Conservation (phyloP, 2,329 filamentous ascomycete genomes). For the Cladosporium sp. region DNA sequence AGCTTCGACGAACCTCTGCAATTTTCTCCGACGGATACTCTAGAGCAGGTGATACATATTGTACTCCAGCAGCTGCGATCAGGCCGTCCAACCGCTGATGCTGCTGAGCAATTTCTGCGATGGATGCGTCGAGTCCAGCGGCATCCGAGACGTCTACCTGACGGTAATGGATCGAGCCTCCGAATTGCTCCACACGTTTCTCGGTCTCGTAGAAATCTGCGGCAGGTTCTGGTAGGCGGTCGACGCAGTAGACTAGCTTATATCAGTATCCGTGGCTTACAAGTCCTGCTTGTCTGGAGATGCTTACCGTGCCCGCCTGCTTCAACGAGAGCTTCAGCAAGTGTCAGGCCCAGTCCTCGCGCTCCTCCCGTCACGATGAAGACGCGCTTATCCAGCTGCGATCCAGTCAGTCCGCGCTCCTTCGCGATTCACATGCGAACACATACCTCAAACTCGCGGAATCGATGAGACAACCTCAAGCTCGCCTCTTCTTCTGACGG, state of each 20-base stretch:
- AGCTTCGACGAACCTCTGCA: slow-evolving; percentile 24
- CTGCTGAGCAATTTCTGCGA: slow-evolving; percentile 26
- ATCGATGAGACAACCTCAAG: slow-evolving; percentile 13
- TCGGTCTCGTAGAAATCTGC: slow-evolving; percentile 43
- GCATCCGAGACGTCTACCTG: slow-evolving; percentile 45
- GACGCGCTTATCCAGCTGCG: slow-evolving; percentile 16
- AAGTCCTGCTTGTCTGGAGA: not conserved
- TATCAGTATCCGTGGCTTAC: not conserved
- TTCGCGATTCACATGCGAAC: not conserved
- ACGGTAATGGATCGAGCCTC: slow-evolving; percentile 42
- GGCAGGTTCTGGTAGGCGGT: slow-evolving; percentile 41
- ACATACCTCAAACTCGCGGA: slow-evolving; percentile 22
- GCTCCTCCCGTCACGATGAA: slow-evolving; percentile 29
- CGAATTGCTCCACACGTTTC: slow-evolving; percentile 34
- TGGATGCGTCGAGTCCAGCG: slow-evolving; percentile 20
- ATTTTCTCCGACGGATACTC: slow-evolving; percentile 33
- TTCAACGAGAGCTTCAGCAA: slow-evolving; percentile 32
- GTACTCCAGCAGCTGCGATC: slow-evolving; percentile 30
- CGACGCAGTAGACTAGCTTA: slow-evolving; percentile 44
- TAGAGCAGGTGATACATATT: slow-evolving; percentile 25
- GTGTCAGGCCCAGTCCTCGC: slow-evolving; percentile 27
- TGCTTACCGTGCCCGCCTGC: slow-evolving; percentile 43
- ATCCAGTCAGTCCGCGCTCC: too few species aligned
- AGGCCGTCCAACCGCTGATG: slow-evolving; percentile 28
- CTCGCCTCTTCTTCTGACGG: slow-evolving; percentile 10